Base-by-base conservation (phyloP, 352 stramenopile species). In the Halophytophthora polymorphica region DNA sequence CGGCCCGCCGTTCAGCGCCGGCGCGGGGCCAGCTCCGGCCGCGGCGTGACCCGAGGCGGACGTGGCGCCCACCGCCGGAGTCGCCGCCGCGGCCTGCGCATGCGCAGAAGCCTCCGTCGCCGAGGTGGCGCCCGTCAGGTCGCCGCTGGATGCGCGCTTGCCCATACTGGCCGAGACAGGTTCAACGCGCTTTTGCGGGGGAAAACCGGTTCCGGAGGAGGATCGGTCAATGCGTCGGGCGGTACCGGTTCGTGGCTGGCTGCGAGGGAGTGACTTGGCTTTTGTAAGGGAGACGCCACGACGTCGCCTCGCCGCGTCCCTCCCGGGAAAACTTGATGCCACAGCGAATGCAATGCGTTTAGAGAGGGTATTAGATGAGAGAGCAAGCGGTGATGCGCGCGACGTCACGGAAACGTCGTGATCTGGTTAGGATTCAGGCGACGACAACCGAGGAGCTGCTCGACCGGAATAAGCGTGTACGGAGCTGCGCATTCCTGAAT, bases 141-240 rank as follows among this genome's bases (percentile, higher is more conserved):
- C 7, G 18, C 15, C 19, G 3, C 18, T 51, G 7, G 35, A 7
- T 15, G 15, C 47, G 37, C 47, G 47, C 47, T 54, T 54, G 36
- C 25, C 47, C 47, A 54, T 46, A 21, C 35, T 40, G 14, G 10
- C 7, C 55, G 50, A 50, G 66, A 69, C 4, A 31, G 25, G 25
- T 31, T 31, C 25, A 31, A 31, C 25, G 4, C 8, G 4, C 8
- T 8, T 59, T 69, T 73, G 23, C 34, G 51, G n/a, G 15, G 31
- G 29, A 38, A 72, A 73, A 73, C 65, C 65, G 65, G 65, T 70
- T 68, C 28, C 18, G 22, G 12, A 39, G 56, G 51, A 43, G 61
- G 46, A 54, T 19, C 28, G 34, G 45, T n/a, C 43, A 53, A 36
- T 36, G 35, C 14, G 13, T 10, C 14, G 15, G 36, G 12, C 21